phyloP scores from a whole-genome alignment of 306 rosid genomes.

The Cucurbita pepo region DNA sequence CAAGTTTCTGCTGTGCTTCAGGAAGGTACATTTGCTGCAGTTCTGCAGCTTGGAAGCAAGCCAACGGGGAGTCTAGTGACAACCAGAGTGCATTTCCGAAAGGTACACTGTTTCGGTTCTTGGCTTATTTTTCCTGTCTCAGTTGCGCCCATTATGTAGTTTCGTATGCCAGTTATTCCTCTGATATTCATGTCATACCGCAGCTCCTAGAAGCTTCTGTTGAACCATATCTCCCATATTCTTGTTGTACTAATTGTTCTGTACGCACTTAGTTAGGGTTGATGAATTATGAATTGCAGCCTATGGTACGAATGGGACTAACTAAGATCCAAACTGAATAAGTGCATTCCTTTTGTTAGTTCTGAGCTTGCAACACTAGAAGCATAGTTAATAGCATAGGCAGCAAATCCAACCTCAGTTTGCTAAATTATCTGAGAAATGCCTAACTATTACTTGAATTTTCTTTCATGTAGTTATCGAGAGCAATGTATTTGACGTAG shows the following conservation, averaged over 20 bases:
- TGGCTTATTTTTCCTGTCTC: background rate
- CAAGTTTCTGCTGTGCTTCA: slow-evolving; percentile 80
- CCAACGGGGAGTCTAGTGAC: slow-evolving; percentile 44
- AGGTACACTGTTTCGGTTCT: slow-evolving; percentile 18
- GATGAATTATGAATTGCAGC: background rate
- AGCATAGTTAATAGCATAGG: background rate
- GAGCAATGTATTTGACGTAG: slow-evolving; percentile 55
- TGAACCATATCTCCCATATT: background rate
- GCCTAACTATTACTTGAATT: background rate
- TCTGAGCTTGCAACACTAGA: background rate
- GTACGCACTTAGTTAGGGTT: background rate
- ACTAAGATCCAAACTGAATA: background rate
- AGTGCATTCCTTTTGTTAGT: background rate
- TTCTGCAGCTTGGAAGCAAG: slow-evolving; percentile 50
- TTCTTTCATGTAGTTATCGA: slow-evolving; percentile 43
- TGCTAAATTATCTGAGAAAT: background rate
- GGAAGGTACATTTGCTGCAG: slow-evolving; percentile 68
- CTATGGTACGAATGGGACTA: background rate
- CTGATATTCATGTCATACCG: background rate
- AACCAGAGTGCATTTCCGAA: slow-evolving; percentile 45
- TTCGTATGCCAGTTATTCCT: background rate
- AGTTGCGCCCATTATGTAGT: background rate
- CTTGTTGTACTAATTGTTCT: background rate
- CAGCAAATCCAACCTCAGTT: background rate
- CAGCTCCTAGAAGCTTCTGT: background rate